Base-by-base conservation (phyloP, 352 stramenopile genomes). In the Phytophthora boehmeriae region DNA sequence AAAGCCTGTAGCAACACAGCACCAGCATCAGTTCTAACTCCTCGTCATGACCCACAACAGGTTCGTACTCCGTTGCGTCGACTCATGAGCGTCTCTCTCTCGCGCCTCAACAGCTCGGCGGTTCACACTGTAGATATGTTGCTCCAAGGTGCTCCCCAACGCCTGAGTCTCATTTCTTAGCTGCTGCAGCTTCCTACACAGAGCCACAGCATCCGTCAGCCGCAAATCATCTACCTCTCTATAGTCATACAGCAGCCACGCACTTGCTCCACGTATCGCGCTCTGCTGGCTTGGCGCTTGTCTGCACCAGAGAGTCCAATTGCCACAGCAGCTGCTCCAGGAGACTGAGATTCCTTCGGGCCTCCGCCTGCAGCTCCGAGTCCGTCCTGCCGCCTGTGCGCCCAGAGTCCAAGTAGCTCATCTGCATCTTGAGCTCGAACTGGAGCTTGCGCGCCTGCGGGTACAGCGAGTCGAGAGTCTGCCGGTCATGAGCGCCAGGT, bases 381-480 rank as follows among this genome's bases (percentile, higher is more conserved):
- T 80, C 66, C n/a, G 69, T 82, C 39, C 74, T 76, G 43, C 72
- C 76, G 35, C 77, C 78, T 22, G 63, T 78, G 27, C 73, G 76
- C 0, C 78, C 76, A 5, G 80, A 87, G 55, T 95, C 86, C 42
- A 95, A 45, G 66, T 93, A 95, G 60, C 79, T 90, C 62, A 95
- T 84, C 70, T 95, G 86, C 80, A 92, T 93, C 75, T 95, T 95
- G 59, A 95, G 80, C 66, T 95, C 86, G 66, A 92, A 95, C 65
- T 93, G 84, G 38, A 93, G 75, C 71, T 95, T 95, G 35, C 83
- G 75, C 20, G 83, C 86, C 70, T 90, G 86, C 20, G 84, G 82
- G 47, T 92, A 92, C 59, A 95, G 77, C 64, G 83, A 78, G 49
- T 82, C 76, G 36, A 92, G 71, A 63, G 83, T 85, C 59, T 80